phyloP scores from a whole-genome alignment of 2,329 filamentous ascomycete genomes.

The Ceratocystiopsis sp. region DNA sequence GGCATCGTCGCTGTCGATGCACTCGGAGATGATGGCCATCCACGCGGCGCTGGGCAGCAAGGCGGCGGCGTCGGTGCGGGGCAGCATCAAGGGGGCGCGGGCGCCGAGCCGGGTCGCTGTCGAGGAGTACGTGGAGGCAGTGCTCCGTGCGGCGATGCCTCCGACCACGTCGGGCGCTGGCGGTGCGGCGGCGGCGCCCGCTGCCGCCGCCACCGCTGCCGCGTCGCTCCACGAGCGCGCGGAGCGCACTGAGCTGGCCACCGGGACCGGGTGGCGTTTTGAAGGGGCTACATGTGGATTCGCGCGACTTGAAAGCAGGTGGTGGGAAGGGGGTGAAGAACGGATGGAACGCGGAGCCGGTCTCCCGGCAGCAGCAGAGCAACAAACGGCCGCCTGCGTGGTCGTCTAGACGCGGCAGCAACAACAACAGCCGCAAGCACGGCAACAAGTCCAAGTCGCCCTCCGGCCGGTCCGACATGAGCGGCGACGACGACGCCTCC shows the following conservation, averaged over 20 bases:
- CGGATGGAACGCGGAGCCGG: not conserved
- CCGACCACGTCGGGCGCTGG: not conserved
- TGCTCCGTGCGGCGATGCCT: not conserved
- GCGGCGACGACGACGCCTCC: not conserved
- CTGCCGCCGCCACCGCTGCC: too few relatives aligned
- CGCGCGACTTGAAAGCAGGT: not conserved
- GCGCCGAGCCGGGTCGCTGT: not conserved
- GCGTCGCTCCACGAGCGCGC: too few relatives aligned
- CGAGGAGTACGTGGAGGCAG: not conserved
- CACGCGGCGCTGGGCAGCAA: conserved; percentile 28
- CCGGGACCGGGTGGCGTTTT: not conserved
- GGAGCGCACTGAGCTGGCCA: not conserved
- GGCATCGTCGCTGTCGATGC: conserved; percentile 26
- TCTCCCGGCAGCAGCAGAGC: not conserved
- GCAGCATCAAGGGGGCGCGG: not conserved
- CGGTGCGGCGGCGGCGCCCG: too few relatives aligned
- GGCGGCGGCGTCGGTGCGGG: not conserved
- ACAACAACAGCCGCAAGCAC: not conserved
- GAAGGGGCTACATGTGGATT: not conserved
- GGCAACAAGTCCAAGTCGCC: too few relatives aligned
- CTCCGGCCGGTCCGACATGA: not conserved
- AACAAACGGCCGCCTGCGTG: too few relatives aligned
- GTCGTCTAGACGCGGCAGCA: too few relatives aligned
- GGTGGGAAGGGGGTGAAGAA: not conserved
- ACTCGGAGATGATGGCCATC: conserved; percentile 39